Percentiles rank a stretch among this genome's conserved stretches.
These are phyloP conservation scores for Onygenales sp. DNA, from an alignment of 2,329 filamentous ascomycete genomes.

Conservation along the genomic window DNA sequence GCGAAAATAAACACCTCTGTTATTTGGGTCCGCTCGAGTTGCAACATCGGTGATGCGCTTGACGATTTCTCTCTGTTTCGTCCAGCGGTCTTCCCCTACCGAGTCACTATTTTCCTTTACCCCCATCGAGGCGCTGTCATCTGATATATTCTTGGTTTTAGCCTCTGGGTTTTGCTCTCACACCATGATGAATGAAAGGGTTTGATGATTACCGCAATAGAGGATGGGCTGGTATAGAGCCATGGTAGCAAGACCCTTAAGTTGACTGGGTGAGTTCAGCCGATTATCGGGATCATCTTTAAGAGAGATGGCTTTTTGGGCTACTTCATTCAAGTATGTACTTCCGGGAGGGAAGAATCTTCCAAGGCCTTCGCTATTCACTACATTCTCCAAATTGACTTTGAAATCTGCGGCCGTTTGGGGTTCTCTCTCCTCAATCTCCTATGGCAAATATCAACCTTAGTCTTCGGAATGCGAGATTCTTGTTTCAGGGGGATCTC, in stretches of 20 bases:
- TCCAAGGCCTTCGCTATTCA: not conserved
- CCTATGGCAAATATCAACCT: not conserved
- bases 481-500: not conserved
- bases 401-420: not conserved
- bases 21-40: not conserved
- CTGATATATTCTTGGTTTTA: not conserved
- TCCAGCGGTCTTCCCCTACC: not conserved
- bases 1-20: not conserved
- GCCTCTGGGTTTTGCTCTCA: not conserved
- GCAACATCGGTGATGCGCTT: not conserved
- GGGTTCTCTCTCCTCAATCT: not conserved
- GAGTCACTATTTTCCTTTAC: too few relatives aligned
- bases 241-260: not conserved
- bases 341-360: not conserved
- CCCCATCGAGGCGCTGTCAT: not conserved
- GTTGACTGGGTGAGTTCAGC: not conserved
- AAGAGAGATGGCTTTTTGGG: not conserved
- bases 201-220: not conserved
- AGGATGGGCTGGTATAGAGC: not conserved
- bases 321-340: not conserved
- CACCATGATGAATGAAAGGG: not conserved
- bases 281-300: not conserved
- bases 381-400: not conserved
- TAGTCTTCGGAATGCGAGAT: not conserved
- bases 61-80: not conserved